A percentile compares a stretch with the other conserved stretches of the same genome.
phyloP scores from a whole-genome alignment of 306 rosid genomes.

The Inga oerstediana region DNA sequence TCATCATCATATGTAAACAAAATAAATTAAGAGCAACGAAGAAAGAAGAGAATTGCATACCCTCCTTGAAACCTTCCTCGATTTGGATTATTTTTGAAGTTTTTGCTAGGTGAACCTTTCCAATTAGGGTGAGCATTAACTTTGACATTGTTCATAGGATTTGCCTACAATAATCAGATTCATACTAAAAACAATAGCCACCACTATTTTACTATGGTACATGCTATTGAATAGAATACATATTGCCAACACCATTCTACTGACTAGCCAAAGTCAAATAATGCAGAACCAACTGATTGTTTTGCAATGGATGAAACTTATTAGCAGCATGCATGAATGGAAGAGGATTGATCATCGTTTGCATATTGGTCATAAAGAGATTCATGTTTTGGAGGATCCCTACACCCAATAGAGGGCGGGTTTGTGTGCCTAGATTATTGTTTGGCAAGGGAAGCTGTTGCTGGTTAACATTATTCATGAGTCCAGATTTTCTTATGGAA shows the following conservation, averaged over 20 bases:
- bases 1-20: constrained; percentile 13
- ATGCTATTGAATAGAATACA: neutral
- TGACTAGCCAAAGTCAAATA: constrained; percentile 41
- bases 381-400: constrained; percentile 41
- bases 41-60: constrained; percentile 38
- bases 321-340: constrained; percentile 50
- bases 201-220: constrained; percentile 17
- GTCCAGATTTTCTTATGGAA: constrained; percentile 45
- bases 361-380: constrained; percentile 45
- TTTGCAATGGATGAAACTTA: constrained; percentile 50
- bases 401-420: constrained; percentile 50
- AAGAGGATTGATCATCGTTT: constrained; percentile 41
- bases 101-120: constrained; percentile 54
- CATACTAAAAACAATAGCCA: constrained; percentile 11
- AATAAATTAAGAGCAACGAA: constrained; percentile 1
- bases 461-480: constrained; percentile 42
- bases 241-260: constrained; percentile 43
- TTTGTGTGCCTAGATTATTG: constrained; percentile 46
- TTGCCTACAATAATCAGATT: constrained; percentile 53
- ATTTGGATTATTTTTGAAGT: constrained; percentile 53
- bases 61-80: constrained; percentile 54
- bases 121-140: constrained; percentile 49
- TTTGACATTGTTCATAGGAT: constrained; percentile 38
- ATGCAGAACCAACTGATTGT: constrained; percentile 48
- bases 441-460: constrained; percentile 47